Conservation (phyloP, 2,329 filamentous ascomycete genomes). For the Aspergillus ibericus region DNA sequence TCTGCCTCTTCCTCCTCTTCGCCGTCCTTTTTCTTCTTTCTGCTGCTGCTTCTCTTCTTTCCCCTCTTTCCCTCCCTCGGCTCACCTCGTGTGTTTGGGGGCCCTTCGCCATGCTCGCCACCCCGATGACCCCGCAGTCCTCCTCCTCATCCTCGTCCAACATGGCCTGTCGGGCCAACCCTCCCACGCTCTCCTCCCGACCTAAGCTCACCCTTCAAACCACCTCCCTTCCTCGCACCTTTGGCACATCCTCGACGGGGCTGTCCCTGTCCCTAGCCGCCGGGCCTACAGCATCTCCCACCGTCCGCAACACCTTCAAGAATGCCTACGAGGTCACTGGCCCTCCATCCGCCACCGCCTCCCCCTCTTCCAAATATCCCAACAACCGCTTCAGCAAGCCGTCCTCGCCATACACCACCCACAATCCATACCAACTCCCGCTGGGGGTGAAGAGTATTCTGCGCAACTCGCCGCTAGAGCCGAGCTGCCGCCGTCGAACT, state of each 20-base stretch:
- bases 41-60: not conserved
- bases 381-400: slow-evolving; percentile 30
- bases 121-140: slow-evolving; percentile 24
- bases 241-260: slow-evolving; percentile 55
- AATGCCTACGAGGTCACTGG: slow-evolving; percentile 57
- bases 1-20: slow-evolving; percentile 2
- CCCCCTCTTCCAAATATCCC: slow-evolving; percentile 31
- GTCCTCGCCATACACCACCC: slow-evolving; percentile 30
- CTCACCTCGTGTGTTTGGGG: slow-evolving; percentile 5
- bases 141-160: slow-evolving; percentile 15
- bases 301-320: slow-evolving; percentile 61
- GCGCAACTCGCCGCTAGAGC: slow-evolving; percentile 47
- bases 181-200: slow-evolving; percentile 35
- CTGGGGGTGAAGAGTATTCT: slow-evolving; percentile 49
- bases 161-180: slow-evolving; percentile 15
- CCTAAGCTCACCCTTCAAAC: slow-evolving; percentile 65
- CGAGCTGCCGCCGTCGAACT: slow-evolving; percentile 39
- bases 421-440: slow-evolving; percentile 43
- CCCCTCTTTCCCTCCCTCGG: not conserved
- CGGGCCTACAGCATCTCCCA: slow-evolving; percentile 54
- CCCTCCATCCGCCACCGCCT: slow-evolving; percentile 41
- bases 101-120: slow-evolving; percentile 24
- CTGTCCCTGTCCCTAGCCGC: slow-evolving; percentile 55
- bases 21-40: not conserved
- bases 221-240: slow-evolving; percentile 49